Evolutionary conservation across 2,329 filamentous ascomycete genomes (phyloP).

Genomic region (Rhynchosporium secalis): DNA sequence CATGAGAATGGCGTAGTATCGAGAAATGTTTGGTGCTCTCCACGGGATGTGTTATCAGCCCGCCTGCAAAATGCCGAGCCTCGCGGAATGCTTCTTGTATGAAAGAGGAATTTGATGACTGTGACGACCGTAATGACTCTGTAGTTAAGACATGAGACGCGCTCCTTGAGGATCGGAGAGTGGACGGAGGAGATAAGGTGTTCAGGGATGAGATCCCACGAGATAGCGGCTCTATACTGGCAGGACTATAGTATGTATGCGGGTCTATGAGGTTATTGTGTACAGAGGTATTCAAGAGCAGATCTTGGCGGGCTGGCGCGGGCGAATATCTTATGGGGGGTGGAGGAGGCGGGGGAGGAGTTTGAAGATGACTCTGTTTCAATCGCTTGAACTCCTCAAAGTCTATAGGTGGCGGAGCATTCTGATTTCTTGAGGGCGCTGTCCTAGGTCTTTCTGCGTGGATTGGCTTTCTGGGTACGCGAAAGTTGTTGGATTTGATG

Average conservation of each 20-base stretch:
- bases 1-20: conserved; percentile 65
- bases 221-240: not conserved
- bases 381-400: conserved; percentile 13
- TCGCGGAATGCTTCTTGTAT: conserved; percentile 45
- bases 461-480: conserved; percentile 20
- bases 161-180: not conserved
- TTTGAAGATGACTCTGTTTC: conserved; percentile 9
- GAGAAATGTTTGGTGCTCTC: conserved; percentile 67
- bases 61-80: conserved; percentile 64
- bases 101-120: conserved; percentile 23
- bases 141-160: not conserved
- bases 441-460: conserved; percentile 10
- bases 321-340: conserved; percentile 1
- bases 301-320: conserved; percentile 7
- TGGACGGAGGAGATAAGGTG: not conserved
- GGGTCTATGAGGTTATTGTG: conserved; percentile 17
- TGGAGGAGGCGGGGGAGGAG: not conserved
- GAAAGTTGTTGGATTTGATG: conserved; percentile 5
- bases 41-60: conserved; percentile 61
- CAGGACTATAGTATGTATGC: conserved; percentile 18
- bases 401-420: conserved; percentile 3
- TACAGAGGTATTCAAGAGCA: conserved; percentile 14
- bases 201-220: not conserved
- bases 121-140: not conserved
- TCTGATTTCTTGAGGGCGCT: conserved; percentile 8